phyloP scores from a whole-genome alignment of 108 stramenopile genomes.

The Asterionellopsis glacialis region DNA sequence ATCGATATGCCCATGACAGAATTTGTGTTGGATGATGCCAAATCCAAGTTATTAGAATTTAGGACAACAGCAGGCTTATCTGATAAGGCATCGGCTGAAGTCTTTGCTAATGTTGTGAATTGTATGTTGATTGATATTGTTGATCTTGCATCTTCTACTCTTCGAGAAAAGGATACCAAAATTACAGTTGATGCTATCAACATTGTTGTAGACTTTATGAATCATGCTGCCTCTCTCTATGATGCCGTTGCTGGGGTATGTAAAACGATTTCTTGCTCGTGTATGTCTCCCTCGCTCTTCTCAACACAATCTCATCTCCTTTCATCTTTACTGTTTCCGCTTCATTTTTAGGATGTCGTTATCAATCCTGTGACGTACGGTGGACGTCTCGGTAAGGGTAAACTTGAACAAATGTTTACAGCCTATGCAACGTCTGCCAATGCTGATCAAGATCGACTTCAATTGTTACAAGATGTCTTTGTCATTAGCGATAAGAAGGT shows the following conservation, averaged over 20 bases:
- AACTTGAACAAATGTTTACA: conserved; percentile 81
- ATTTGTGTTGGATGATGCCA: conserved; percentile 67
- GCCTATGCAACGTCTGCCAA: conserved; percentile 69
- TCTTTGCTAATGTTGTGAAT: conserved; percentile 84
- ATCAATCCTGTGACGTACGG: conserved; percentile 84
- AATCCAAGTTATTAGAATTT: conserved; percentile 35
- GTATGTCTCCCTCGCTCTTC: not conserved
- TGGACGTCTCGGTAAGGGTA: conserved; percentile 61
- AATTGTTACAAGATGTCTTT: conserved; percentile 70
- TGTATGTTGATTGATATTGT: conserved; percentile 89
- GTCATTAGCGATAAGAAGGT: conserved; percentile 75
- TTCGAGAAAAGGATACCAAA: conserved; percentile 68
- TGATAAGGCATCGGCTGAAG: conserved; percentile 69
- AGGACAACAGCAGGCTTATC: conserved; percentile 38
- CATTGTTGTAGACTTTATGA: conserved; percentile 85
- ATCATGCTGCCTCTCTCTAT: conserved; percentile 76
- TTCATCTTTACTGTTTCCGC: conserved; percentile 6
- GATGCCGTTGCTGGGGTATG: conserved; percentile 69
- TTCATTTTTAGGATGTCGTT: conserved; percentile 28
- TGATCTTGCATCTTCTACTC: conserved; percentile 75
- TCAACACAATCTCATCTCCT: not conserved
- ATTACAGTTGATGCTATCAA: conserved; percentile 64
- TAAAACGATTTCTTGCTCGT: not conserved
- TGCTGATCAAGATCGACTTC: conserved; percentile 42
- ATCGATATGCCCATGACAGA: conserved; percentile 60